phyloP scores from a whole-genome alignment of 495 filamentous ascomycete genomes.

The Cenococcum geophilum region DNA sequence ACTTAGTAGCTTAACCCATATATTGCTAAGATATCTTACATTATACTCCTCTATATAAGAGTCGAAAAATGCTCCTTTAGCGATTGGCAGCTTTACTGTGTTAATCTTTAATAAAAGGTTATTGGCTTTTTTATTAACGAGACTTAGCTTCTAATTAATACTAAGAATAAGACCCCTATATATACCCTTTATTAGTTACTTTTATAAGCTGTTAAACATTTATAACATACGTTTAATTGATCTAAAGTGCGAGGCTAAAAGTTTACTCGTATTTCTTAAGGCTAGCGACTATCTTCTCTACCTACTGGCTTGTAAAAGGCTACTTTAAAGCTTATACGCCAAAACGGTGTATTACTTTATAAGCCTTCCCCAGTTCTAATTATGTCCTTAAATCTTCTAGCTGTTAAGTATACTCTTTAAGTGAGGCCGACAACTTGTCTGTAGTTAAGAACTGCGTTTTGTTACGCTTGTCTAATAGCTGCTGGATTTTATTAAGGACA shows the following conservation, averaged over 20 bases:
- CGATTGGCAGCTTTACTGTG: slow-evolving; percentile 7
- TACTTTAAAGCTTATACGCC: slow-evolving; percentile 34
- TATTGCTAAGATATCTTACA: slow-evolving; percentile 18
- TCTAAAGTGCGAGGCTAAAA: slow-evolving; percentile 1
- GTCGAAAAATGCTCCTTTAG: slow-evolving; percentile 23
- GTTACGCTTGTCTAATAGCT: slow-evolving; percentile 13
- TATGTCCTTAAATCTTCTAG: slow-evolving; percentile 32
- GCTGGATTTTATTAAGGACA: slow-evolving; percentile 15
- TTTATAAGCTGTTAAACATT: slow-evolving; percentile 4
- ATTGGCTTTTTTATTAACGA: no score
- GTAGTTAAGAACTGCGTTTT: slow-evolving; percentile 15
- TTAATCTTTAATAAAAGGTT: no score
- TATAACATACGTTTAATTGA: background rate
- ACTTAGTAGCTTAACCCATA: no score
- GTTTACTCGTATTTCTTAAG: slow-evolving; percentile 31
- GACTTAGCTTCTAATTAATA: slow-evolving; percentile 8
- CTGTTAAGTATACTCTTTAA: slow-evolving; percentile 27
- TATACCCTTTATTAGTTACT: slow-evolving; percentile 3
- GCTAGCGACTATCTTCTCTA: slow-evolving; percentile 35
- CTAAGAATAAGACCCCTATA: slow-evolving; percentile 2
- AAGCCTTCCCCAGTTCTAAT: slow-evolving; percentile 38
- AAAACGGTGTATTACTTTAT: slow-evolving; percentile 17
- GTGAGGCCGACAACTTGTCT: slow-evolving; percentile 11
- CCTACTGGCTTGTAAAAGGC: slow-evolving; percentile 40
- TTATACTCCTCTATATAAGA: slow-evolving; percentile 18